Conservation (phyloP, 352 stramenopile species). For the Phytophthora pluvialis region DNA sequence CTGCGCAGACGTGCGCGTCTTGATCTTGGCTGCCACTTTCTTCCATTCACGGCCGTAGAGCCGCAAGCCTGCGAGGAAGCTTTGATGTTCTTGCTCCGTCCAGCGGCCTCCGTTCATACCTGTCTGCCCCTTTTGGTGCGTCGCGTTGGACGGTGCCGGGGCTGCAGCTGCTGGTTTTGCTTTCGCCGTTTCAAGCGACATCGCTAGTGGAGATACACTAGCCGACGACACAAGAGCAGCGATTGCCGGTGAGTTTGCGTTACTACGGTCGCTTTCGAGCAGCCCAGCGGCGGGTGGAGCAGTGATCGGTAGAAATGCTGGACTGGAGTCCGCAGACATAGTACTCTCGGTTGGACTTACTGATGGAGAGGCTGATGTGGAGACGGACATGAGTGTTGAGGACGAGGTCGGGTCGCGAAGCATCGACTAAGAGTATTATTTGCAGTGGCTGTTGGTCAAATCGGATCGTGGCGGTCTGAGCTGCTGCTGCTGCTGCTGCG, state of each 20-base stretch:
- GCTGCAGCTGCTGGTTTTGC: constrained; percentile 12
- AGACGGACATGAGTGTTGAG: constrained; percentile 32
- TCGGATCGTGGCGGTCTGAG: constrained; percentile 3
- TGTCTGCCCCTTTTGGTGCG: constrained; percentile 53
- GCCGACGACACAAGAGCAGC: constrained; percentile 34
- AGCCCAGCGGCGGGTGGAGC: constrained; percentile 19
- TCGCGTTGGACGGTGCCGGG: constrained; percentile 42
- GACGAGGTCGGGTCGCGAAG: constrained; percentile 32
- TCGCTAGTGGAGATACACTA: constrained; percentile 27
- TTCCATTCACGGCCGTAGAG: constrained; percentile 98
- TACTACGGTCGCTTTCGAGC: constrained; percentile 27
- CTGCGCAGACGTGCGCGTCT: constrained; percentile 86
- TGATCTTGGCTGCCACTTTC: constrained; percentile 92
- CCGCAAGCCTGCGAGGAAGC: constrained; percentile 93
- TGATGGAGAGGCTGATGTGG: constrained; percentile 22
- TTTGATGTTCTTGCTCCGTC: constrained; percentile 95
- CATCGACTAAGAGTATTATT: constrained; percentile 29
- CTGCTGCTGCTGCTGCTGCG: constrained; percentile 2
- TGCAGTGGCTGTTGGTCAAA: constrained; percentile 7
- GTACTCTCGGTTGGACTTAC: constrained; percentile 14
- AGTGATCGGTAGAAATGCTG: constrained; percentile 19
- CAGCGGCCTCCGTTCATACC: constrained; percentile 93
- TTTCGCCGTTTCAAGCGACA: constrained; percentile 31
- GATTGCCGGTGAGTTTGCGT: constrained; percentile 37
- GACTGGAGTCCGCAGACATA: constrained; percentile 11